These are phyloP conservation scores for Colletotrichum lini DNA, from an alignment of 2,329 filamentous ascomycete genomes.

Conservation along the genomic window DNA sequence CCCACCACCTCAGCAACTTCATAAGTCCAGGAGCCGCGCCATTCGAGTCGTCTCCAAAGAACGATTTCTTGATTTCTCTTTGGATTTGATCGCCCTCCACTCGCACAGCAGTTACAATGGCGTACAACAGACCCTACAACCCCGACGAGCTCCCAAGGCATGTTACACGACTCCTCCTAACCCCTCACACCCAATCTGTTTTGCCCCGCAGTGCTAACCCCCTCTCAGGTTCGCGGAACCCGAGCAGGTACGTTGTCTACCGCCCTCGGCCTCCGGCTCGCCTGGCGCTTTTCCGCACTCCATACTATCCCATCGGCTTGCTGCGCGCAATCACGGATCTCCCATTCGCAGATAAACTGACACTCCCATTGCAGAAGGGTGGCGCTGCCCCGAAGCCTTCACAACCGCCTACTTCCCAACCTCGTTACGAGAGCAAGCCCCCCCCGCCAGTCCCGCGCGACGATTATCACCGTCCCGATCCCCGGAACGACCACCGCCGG, in stretches of 20 bases:
- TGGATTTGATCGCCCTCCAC: slow-evolving; percentile 18
- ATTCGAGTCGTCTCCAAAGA: slow-evolving; percentile 18
- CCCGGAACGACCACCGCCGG: slow-evolving; percentile 30
- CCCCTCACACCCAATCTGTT: slow-evolving; percentile 21
- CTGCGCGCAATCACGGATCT: slow-evolving; percentile 43
- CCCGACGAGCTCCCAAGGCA: slow-evolving; percentile 95
- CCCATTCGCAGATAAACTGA: slow-evolving; percentile 31
- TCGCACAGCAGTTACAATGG: slow-evolving; percentile 72
- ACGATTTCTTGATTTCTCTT: slow-evolving; percentile 9
- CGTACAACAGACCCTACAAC: slow-evolving; percentile 94
- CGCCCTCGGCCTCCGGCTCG: slow-evolving; percentile 28
- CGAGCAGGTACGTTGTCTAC: slow-evolving; percentile 68
- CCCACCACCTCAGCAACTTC: slow-evolving; percentile 38
- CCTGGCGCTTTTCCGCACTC: slow-evolving; percentile 21
- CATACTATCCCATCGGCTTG: slow-evolving; percentile 19
- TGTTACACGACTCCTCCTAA: slow-evolving; percentile 53
- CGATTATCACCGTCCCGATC: slow-evolving; percentile 47
- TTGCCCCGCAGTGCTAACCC: slow-evolving; percentile 47
- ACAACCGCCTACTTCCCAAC: slow-evolving; percentile 43
- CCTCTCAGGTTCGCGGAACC: slow-evolving; percentile 78
- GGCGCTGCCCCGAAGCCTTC: slow-evolving; percentile 41
- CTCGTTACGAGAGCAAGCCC: slow-evolving; percentile 65
- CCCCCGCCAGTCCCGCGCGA: slow-evolving; percentile 57
- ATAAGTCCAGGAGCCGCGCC: slow-evolving; percentile 35
- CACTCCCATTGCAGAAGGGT: slow-evolving; percentile 41